Evolutionary conservation across 108 stramenopile species (phyloP).

Genomic region (Ochromonas danica): DNA sequence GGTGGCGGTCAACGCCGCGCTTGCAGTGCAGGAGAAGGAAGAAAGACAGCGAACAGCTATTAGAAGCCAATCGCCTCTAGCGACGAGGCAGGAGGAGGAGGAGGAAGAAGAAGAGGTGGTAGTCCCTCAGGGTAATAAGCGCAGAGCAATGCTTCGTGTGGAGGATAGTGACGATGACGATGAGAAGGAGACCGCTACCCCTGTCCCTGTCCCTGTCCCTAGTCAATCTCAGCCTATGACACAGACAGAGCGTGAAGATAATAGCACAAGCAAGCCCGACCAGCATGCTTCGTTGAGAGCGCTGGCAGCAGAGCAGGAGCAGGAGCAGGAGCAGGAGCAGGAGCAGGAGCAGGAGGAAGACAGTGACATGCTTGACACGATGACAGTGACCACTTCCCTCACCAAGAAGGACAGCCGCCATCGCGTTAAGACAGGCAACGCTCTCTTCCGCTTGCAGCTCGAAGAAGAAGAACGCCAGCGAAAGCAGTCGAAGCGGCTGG

Average conservation of each 20-base stretch:
- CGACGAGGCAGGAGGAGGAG: too few species aligned
- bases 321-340: background rate
- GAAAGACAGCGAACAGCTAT: too few species aligned
- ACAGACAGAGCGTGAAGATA: background rate
- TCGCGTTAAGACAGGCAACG: background rate
- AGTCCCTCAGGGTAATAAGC: too few species aligned
- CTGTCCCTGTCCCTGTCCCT: too few species aligned
- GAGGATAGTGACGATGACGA: too few species aligned
- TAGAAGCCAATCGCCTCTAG: too few species aligned
- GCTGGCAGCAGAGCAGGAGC: background rate
- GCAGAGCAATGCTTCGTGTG: too few species aligned
- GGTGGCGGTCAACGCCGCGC: background rate
- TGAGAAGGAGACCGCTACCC: too few species aligned
- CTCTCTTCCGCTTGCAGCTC: background rate
- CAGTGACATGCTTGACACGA: background rate
- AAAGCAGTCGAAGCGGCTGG: background rate
- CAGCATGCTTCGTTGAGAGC: background rate
- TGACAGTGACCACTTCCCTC: background rate
- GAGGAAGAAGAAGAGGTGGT: too few species aligned
- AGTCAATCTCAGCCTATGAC: too few species aligned
- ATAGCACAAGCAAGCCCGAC: background rate
- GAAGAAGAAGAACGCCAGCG: constrained; percentile 27
- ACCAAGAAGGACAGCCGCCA: constrained; percentile 2
- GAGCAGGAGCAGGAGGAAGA: background rate
- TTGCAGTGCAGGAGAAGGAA: too few species aligned